Evolutionary conservation across 2,329 filamentous ascomycete genomes (phyloP).

Genomic region (Calonectria pseudoturangicola): DNA sequence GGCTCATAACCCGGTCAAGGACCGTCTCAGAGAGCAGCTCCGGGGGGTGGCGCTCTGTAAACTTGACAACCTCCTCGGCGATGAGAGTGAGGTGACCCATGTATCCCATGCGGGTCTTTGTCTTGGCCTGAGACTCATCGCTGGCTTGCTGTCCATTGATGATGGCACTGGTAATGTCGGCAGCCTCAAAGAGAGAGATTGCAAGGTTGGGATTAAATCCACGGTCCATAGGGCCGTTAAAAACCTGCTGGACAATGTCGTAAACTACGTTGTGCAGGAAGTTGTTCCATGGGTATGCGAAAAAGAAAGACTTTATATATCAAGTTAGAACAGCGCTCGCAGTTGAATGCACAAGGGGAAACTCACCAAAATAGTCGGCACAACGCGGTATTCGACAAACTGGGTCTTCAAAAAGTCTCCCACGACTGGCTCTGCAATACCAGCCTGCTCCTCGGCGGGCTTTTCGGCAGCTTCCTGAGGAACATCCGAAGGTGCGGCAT

Average conservation of each 20-base stretch:
- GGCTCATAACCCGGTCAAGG: slow-evolving; percentile 90
- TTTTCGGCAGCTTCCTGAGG: slow-evolving; percentile 39
- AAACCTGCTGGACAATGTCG: slow-evolving; percentile 98
- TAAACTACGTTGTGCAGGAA: slow-evolving; percentile 99
- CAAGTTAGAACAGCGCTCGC: slow-evolving; percentile 39
- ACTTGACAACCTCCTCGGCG: slow-evolving; percentile 98
- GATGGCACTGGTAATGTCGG: slow-evolving; percentile 92
- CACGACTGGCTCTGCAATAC: slow-evolving; percentile 80
- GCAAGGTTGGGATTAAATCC: slow-evolving; percentile 94
- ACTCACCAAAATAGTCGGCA: slow-evolving; percentile 94
- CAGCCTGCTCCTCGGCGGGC: slow-evolving; percentile 39
- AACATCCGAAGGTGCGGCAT: slow-evolving; percentile 33
- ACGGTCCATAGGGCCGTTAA: slow-evolving; percentile 98
- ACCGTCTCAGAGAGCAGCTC: slow-evolving; percentile 90
- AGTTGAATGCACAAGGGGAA: not conserved
- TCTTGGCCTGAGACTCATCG: slow-evolving; percentile 88
- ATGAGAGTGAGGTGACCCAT: slow-evolving; percentile 99
- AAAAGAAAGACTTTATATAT: slow-evolving; percentile 88
- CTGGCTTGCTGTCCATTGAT: slow-evolving; percentile 92
- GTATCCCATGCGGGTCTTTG: slow-evolving; percentile 94
- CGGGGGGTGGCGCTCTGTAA: slow-evolving; percentile 93
- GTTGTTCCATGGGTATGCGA: slow-evolving; percentile 99
- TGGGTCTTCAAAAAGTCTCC: slow-evolving; percentile 96
- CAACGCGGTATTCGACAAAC: slow-evolving; percentile 95
- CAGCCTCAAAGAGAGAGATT: slow-evolving; percentile 93